phyloP scores from a whole-genome alignment of 1,284 basidiomycete genomes.

The Tausonia pullulans region DNA sequence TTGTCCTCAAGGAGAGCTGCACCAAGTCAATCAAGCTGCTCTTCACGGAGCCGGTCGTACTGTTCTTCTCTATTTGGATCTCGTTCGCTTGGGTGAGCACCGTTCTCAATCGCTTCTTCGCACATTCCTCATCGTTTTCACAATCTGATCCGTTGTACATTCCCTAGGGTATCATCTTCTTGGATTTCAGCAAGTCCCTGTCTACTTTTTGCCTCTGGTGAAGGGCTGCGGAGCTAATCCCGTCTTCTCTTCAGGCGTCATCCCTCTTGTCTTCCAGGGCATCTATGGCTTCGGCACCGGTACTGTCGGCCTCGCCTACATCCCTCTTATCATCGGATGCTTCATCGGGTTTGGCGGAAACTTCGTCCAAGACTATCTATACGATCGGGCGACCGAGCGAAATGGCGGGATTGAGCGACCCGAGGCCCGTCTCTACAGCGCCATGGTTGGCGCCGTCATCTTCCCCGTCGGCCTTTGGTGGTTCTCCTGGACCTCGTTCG shows the following conservation, averaged over 20 bases:
- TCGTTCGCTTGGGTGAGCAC: conserved; percentile 15
- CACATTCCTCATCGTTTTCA: neutral
- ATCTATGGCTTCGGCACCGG: conserved; percentile 8
- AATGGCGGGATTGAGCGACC: conserved; percentile 10
- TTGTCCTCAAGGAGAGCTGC: conserved; percentile 52
- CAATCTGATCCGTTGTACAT: neutral
- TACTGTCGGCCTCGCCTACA: conserved; percentile 8
- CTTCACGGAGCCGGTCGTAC: conserved; percentile 19
- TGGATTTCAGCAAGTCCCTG: neutral
- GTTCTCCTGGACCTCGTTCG: conserved; percentile 22
- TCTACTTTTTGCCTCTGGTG: neutral
- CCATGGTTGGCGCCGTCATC: conserved; percentile 19
- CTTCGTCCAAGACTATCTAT: conserved; percentile 10
- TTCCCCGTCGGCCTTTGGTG: conserved; percentile 20
- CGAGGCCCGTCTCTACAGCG: conserved; percentile 19
- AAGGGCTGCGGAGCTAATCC: neutral
- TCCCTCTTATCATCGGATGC: neutral
- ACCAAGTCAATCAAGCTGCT: conserved; percentile 43
- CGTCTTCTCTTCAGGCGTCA: neutral
- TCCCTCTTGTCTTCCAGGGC: conserved; percentile 6
- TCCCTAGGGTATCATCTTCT: conserved; percentile 6
- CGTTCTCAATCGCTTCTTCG: neutral
- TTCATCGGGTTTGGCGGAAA: conserved; percentile 10
- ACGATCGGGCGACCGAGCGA: conserved; percentile 6
- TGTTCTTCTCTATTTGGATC: conserved; percentile 19